Evolutionary conservation across 2,329 filamentous ascomycete species (phyloP), one percentile per base, ranked within the genome.

Genomic region (Cytospora schulzeri): DNA sequence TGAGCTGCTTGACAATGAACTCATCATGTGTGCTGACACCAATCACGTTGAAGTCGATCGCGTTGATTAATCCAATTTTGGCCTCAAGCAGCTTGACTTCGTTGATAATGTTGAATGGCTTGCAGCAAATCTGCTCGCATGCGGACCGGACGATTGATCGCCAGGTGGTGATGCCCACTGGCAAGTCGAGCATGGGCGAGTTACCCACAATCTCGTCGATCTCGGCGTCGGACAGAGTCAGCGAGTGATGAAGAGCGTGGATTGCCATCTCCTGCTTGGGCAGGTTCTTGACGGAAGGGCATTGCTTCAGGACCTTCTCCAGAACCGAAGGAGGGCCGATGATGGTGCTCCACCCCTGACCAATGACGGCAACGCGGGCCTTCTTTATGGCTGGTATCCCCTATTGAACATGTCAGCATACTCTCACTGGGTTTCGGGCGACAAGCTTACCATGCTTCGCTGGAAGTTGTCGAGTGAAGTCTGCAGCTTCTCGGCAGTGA

Each of bases 231-330:
- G 61, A 58, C 48, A 63, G 50, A 17, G 54, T 63, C 31, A 63
- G 48, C 2, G 61, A 63, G 50, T 63, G 61, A 50, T 63, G 55
- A 26, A 63, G 61, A 17, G 61, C 61, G 9, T 63, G 61, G n/a
- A 63, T 57, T 26, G 61, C 61, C 61, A 63, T 63, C 28, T 63
- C 61, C 50, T 63, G 61, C 56, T 63, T 63, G 55, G 55, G 58
- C 6, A 63, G 56, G 56, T 63, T 63, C 56, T 63, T 63, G 50
- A 63, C 51, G 8, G 61, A 55, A 17, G 61, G 61, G 48, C 61
- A 63, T 26, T 63, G 61, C 56, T 59, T 63, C 33, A 63, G 48
- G 8, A 63, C 55, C 56, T 63, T 63, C n/a, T 63, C 61, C 48
- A 63, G 61, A 17, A 63, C 61, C 5, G 61, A 63, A 6, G 61